Evolutionary conservation across 1,284 basidiomycete species (phyloP), one percentile per base, ranked within the genome.

Genomic region (Garcileccinum viscosum): DNA sequence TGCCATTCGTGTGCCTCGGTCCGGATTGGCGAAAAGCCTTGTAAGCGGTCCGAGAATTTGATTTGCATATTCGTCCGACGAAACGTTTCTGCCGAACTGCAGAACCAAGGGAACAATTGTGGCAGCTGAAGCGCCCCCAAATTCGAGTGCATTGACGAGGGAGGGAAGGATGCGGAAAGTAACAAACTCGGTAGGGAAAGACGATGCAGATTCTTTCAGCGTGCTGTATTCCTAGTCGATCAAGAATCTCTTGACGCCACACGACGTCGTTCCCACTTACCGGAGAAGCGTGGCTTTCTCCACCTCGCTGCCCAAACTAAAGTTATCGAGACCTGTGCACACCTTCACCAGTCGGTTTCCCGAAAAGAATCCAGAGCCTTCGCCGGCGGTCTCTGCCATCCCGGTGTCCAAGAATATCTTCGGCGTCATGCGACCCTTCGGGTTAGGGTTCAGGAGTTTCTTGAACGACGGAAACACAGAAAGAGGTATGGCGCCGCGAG

Each of bases 1-100:
- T 2, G 95, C 96, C 93, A 99, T 97, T 35, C 97, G 88, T 27
- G 94, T 96, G 0, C 95, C 96, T 61, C 98, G 89, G 81, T 99
- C 97, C 0, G 95, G 93, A 73, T 91, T 96, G 2, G 92, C 87
- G 74, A 89, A 99, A 33, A 98, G 85, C 79, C 93, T 95, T 62
- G 95, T 86, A 1, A 99, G 85, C 2, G 96, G 95, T 5, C 88
- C 88, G 1, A 97, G 81, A 17, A 98, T 89, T 2, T 89, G 80
- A 58, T 87, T 87, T 4, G 85, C 76, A 75, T 96, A 97, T 66
- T 96, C 93, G 33, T 90, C 87, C 1, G 90, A 87, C 0, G 93
- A 83, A 0, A 93, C 86, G 71, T 90, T 88, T 75, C 89, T 90
- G 11, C 95, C 94, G 44, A 97, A 88, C 63, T 91, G 90, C 27